Percentiles rank a stretch among this genome's conserved stretches.
Evolutionary conservation across 495 filamentous ascomycete genomes (phyloP).

Genomic region (Penicillium argentinense): DNA sequence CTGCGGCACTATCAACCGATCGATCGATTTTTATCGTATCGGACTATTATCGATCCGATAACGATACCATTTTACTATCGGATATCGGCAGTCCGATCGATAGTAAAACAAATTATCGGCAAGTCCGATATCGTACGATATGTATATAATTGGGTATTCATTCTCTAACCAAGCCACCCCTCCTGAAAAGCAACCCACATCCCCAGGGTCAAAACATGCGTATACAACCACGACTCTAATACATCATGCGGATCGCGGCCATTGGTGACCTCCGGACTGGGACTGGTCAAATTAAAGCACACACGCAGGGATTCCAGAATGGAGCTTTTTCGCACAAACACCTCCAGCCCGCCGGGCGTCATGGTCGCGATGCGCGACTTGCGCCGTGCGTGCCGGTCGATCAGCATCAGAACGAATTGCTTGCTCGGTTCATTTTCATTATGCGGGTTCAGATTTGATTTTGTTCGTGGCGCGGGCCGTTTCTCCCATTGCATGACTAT

Average conservation of each 20-base stretch:
- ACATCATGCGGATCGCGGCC: conserved; percentile 8
- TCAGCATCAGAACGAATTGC: conserved; percentile 24
- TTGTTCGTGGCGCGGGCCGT: neutral
- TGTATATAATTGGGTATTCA: neutral
- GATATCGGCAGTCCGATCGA: too few relatives aligned
- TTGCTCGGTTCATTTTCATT: conserved; percentile 1
- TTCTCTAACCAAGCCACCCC: conserved; percentile 28
- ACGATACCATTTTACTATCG: too few relatives aligned
- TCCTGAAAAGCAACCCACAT: conserved; percentile 35
- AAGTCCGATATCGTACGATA: too few relatives aligned
- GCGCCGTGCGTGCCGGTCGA: conserved; percentile 21
- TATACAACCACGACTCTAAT: conserved; percentile 34
- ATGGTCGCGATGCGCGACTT: conserved; percentile 30
- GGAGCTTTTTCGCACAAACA: conserved; percentile 23
- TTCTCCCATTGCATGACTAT: conserved; percentile 32
- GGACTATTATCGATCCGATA: too few relatives aligned
- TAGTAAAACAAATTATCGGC: neutral
- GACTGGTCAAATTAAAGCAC: conserved; percentile 19
- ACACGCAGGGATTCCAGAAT: conserved; percentile 20
- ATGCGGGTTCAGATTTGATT: neutral
- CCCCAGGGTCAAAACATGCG: conserved; percentile 34
- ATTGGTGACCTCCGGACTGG: conserved; percentile 1
- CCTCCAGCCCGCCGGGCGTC: conserved; percentile 21
- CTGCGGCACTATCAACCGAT: too few relatives aligned
- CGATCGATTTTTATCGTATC: too few relatives aligned